Percentiles rank a stretch among this genome's conserved stretches.
Conservation (phyloP, 345 rosid genomes). For the Gossypium herbaceum region DNA sequence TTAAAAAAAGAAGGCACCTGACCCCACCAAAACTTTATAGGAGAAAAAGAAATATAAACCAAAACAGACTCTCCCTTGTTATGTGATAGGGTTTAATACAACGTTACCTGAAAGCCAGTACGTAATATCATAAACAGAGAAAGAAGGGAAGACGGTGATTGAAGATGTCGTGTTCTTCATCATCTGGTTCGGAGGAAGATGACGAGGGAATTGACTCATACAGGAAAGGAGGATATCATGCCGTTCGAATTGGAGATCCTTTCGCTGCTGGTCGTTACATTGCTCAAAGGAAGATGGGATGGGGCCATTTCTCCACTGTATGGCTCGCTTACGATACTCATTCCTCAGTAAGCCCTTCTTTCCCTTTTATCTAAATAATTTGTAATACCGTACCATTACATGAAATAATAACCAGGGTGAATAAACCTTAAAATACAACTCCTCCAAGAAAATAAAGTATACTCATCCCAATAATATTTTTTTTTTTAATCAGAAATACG, state of each 20-base stretch:
- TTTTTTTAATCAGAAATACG: slow-evolving; percentile 51
- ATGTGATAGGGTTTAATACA: too few species aligned
- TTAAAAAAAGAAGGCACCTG: too few species aligned
- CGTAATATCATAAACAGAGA: background rate
- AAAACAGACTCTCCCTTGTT: background rate
- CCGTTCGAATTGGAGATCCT: slow-evolving; percentile 88
- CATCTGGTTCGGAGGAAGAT: slow-evolving; percentile 92
- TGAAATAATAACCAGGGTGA: too few species aligned
- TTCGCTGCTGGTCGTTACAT: slow-evolving; percentile 82
- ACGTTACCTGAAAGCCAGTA: too few species aligned
- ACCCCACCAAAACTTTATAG: too few species aligned
- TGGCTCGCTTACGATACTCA: slow-evolving; percentile 97
- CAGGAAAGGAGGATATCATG: slow-evolving; percentile 97
- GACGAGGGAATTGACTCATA: slow-evolving; percentile 90
- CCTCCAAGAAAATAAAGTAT: too few species aligned
- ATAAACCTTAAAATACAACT: too few species aligned
- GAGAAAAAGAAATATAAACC: background rate
- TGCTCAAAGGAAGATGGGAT: slow-evolving; percentile 94
- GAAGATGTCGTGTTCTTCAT: slow-evolving; percentile 74
- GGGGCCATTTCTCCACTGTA: slow-evolving; percentile 99
- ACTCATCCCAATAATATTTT: background rate
- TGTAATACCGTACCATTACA: too few species aligned
- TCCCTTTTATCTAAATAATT: background rate
- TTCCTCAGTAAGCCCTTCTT: slow-evolving; percentile 42
- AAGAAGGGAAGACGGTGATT: background rate